A percentile compares a stretch with the other conserved stretches of the same genome.
Evolutionary conservation across 495 filamentous ascomycete species (phyloP).

Genomic region (Aspergillus hancockii): DNA sequence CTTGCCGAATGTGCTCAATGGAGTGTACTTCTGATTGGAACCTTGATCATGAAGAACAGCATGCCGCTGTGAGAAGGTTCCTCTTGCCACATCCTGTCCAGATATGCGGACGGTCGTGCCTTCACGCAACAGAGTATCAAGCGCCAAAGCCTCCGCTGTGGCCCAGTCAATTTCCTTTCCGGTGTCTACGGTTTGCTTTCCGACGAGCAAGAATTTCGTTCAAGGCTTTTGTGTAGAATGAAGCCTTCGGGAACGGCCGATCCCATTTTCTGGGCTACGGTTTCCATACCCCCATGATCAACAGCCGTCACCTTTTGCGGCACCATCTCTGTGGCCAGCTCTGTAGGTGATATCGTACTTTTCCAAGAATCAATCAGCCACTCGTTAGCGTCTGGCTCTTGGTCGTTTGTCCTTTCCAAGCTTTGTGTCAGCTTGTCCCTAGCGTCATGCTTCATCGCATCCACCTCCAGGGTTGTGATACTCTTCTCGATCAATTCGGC

Average conservation of each 20-base stretch:
- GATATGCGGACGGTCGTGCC: slow-evolving; percentile 96
- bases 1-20: slow-evolving; percentile 81
- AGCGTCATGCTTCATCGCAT: slow-evolving; percentile 99
- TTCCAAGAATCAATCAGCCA: slow-evolving; percentile 99
- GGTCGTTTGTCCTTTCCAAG: slow-evolving; percentile 95
- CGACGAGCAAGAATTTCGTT: slow-evolving; percentile 90
- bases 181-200: slow-evolving; percentile 87
- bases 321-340: slow-evolving; percentile 92
- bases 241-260: slow-evolving; percentile 79
- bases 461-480: slow-evolving; percentile 94
- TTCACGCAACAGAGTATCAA: slow-evolving; percentile 84
- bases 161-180: slow-evolving; percentile 97
- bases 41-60: slow-evolving; percentile 97
- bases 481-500: slow-evolving; percentile 84
- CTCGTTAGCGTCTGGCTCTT: slow-evolving; percentile 92
- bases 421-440: slow-evolving; percentile 98
- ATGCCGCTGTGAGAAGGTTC: slow-evolving; percentile 98
- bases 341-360: slow-evolving; percentile 97
- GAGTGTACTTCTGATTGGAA: slow-evolving; percentile 87
- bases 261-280: slow-evolving; percentile 78
- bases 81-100: slow-evolving; percentile 98
- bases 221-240: slow-evolving; percentile 86
- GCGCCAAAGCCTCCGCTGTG: slow-evolving; percentile 94
- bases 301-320: slow-evolving; percentile 90
- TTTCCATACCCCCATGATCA: slow-evolving; percentile 63